phyloP scores from a whole-genome alignment of 2,329 filamentous ascomycete species.

The Seiridium cupressi region DNA sequence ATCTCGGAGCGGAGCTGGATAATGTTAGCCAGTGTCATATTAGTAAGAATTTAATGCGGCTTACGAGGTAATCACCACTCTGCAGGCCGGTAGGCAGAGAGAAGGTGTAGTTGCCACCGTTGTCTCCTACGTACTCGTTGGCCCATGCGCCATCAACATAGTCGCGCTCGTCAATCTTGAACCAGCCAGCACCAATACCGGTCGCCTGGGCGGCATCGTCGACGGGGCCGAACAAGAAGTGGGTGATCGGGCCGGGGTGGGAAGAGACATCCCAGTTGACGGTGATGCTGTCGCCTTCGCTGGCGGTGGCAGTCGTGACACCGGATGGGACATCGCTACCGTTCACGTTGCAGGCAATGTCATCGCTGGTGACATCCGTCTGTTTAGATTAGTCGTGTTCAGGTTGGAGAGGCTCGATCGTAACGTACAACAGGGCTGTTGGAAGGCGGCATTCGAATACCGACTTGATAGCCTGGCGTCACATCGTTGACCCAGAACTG shows the following conservation, averaged over 20 bases:
- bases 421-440: conserved; percentile 24
- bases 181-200: conserved; percentile 37
- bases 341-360: conserved; percentile 24
- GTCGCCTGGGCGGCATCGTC: conserved; percentile 66
- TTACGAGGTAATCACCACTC: conserved; percentile 30
- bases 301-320: conserved; percentile 28
- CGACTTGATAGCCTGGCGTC: conserved; percentile 30
- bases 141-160: conserved; percentile 22
- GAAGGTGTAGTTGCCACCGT: conserved; percentile 21
- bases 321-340: conserved; percentile 22
- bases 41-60: background rate
- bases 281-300: conserved; percentile 31
- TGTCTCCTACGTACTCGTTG: conserved; percentile 20
- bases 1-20: conserved; percentile 31
- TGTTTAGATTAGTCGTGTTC: conserved; percentile 1
- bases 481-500: conserved; percentile 39
- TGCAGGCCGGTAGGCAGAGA: conserved; percentile 23
- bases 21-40: conserved; percentile 1
- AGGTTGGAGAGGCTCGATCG: background rate
- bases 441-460: conserved; percentile 24
- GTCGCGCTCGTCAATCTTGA: conserved; percentile 24
- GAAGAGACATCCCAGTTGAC: conserved; percentile 36
- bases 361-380: conserved; percentile 23
- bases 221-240: conserved; percentile 33
- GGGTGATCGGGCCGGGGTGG: conserved; percentile 36